Evolutionary conservation across 139 green algal genomes (phyloP).

Genomic region (Micromonas pusilla): DNA sequence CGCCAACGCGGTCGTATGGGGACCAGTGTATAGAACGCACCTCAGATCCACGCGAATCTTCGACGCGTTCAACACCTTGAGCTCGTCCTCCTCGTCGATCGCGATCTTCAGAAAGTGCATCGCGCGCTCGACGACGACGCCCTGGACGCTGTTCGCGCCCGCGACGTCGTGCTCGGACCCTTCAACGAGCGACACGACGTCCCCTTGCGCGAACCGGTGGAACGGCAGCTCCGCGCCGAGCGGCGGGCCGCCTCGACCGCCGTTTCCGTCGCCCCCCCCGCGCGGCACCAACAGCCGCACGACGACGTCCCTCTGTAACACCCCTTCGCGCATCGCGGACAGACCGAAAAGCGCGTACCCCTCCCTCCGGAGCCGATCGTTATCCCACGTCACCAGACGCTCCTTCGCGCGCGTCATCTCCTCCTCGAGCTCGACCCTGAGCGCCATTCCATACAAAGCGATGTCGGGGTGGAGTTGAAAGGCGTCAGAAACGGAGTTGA

Average conservation of each 20-base stretch:
- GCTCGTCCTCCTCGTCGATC: slow-evolving; percentile 3
- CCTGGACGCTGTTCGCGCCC: neutral
- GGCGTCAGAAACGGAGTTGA: too few relatives aligned
- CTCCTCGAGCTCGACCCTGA: slow-evolving; percentile 31
- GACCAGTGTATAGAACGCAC: too few relatives aligned
- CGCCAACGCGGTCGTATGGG: too few relatives aligned
- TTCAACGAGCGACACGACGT: slow-evolving; percentile 14
- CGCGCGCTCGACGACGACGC: neutral
- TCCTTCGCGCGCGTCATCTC: slow-evolving; percentile 28
- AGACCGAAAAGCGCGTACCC: slow-evolving; percentile 31
- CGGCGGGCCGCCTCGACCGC: too few relatives aligned
- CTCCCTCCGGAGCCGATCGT: slow-evolving; percentile 19
- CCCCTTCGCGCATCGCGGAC: slow-evolving; percentile 27
- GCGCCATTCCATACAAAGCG: too few relatives aligned
- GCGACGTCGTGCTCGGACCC: neutral
- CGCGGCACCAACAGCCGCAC: neutral
- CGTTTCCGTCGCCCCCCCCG: neutral
- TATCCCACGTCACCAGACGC: slow-evolving; percentile 30
- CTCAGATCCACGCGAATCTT: neutral
- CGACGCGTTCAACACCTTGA: neutral
- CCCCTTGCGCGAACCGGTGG: slow-evolving; percentile 11
- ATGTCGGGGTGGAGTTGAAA: too few relatives aligned
- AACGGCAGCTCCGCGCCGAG: slow-evolving; percentile 15
- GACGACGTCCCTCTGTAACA: slow-evolving; percentile 1
- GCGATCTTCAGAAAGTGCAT: slow-evolving; percentile 13